Conservation (phyloP, 768 basidiomycete species). For the Auriscalpium orientale region DNA sequence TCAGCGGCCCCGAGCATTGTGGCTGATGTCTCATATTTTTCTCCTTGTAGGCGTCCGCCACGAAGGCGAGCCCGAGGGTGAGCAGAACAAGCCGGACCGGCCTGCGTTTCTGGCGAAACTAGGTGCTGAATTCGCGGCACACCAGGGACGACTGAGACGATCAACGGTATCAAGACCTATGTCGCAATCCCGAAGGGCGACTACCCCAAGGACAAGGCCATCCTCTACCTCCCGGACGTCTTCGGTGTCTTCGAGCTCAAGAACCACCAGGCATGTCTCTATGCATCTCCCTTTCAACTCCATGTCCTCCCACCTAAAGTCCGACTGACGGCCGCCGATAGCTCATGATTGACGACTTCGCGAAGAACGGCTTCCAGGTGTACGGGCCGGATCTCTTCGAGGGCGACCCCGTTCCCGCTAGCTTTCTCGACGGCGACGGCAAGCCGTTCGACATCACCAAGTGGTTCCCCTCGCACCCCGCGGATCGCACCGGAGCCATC, state of each 20-base stretch:
- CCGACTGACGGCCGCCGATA: constrained; percentile 10
- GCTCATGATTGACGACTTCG: constrained; percentile 38
- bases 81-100: neutral
- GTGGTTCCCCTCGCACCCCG: constrained; percentile 14
- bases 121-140: neutral
- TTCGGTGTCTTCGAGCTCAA: constrained; percentile 25
- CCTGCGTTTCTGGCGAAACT: neutral
- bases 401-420: constrained; percentile 19
- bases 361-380: constrained; percentile 28
- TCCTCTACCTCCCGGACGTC: constrained; percentile 35
- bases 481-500: constrained; percentile 9
- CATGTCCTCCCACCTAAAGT: neutral
- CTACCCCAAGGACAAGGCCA: constrained; percentile 32
- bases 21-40: neutral
- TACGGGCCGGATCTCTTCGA: constrained; percentile 12
- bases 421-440: constrained; percentile 11
- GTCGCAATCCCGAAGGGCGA: constrained; percentile 32
- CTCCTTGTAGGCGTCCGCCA: constrained; percentile 24
- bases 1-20: too few species aligned
- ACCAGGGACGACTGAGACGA: constrained; percentile 26
- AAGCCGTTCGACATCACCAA: neutral
- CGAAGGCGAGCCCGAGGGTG: constrained; percentile 29
- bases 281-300: neutral
- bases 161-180: constrained; percentile 33
- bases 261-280: constrained; percentile 24